Evolutionary conservation across 2,329 filamentous ascomycete genomes (phyloP).

Genomic region (Penicillium corylophilum): DNA sequence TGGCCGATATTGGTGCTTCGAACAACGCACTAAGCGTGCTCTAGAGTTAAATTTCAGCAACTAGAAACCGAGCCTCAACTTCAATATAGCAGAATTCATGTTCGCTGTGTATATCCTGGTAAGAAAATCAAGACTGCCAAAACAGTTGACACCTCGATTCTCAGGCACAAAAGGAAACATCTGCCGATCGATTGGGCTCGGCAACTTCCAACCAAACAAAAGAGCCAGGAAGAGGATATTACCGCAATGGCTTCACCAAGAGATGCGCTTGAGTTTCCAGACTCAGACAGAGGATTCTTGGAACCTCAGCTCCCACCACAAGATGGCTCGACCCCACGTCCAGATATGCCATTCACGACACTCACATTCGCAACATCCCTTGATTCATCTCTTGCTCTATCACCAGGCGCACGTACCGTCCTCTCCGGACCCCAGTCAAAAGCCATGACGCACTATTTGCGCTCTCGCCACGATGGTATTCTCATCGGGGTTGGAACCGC

Average conservation of each 20-base stretch:
- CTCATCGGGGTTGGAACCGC: constrained; percentile 82
- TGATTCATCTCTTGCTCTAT: constrained; percentile 71
- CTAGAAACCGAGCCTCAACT: too few relatives aligned
- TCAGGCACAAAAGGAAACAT: constrained; percentile 2
- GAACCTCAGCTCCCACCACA: constrained; percentile 46
- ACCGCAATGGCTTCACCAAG: constrained; percentile 1
- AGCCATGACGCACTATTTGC: constrained; percentile 92
- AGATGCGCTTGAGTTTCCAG: constrained; percentile 41
- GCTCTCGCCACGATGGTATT: constrained; percentile 79
- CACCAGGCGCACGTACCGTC: constrained; percentile 71
- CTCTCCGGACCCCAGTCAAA: constrained; percentile 83
- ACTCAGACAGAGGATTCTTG: constrained; percentile 42
- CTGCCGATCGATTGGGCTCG: neutral
- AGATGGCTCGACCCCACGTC: constrained; percentile 16
- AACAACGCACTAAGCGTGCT: constrained; percentile 9
- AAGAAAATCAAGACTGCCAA: neutral
- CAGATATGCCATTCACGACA: constrained; percentile 58
- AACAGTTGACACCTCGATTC: neutral
- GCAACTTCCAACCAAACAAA: neutral
- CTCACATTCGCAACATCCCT: constrained; percentile 87
- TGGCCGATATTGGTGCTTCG: constrained; percentile 13
- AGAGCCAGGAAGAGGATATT: neutral
- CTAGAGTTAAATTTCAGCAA: too few relatives aligned
- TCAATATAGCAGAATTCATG: neutral
- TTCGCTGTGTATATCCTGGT: neutral